Conservation (phyloP, 2,329 filamentous ascomycete species). For the Eutypella sp. region DNA sequence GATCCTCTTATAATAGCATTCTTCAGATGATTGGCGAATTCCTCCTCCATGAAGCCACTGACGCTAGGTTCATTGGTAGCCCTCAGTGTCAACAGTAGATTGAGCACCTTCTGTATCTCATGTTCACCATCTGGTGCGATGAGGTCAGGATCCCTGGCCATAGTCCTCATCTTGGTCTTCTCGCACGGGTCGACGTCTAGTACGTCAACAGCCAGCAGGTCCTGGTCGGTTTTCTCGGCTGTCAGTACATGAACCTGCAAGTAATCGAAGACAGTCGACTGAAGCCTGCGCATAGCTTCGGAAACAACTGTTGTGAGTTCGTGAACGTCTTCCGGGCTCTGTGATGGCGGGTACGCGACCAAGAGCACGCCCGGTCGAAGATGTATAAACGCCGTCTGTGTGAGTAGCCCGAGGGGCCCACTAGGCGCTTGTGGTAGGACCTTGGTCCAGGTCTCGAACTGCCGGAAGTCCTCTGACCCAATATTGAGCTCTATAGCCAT, state of each 20-base stretch:
- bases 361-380: neutral
- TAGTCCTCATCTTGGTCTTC: neutral
- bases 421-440: neutral
- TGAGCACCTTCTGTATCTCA: neutral
- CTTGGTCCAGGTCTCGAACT: neutral
- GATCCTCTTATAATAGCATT: neutral
- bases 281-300: neutral
- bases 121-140: neutral
- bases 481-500: neutral
- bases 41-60: neutral
- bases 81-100: conserved; percentile 1
- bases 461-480: neutral
- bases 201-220: neutral
- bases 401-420: neutral
- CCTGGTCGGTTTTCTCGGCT: neutral
- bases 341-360: neutral
- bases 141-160: neutral
- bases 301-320: neutral
- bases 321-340: neutral
- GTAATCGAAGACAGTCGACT: neutral
- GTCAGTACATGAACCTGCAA: neutral
- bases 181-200: neutral
- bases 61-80: neutral
- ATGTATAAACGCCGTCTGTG: neutral
- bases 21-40: neutral